A percentile compares a stretch with the other conserved stretches of the same genome.
These are phyloP conservation scores for Sarocladium oryzae DNA, from an alignment of 2,329 filamentous ascomycete genomes.

Conservation along the genomic window DNA sequence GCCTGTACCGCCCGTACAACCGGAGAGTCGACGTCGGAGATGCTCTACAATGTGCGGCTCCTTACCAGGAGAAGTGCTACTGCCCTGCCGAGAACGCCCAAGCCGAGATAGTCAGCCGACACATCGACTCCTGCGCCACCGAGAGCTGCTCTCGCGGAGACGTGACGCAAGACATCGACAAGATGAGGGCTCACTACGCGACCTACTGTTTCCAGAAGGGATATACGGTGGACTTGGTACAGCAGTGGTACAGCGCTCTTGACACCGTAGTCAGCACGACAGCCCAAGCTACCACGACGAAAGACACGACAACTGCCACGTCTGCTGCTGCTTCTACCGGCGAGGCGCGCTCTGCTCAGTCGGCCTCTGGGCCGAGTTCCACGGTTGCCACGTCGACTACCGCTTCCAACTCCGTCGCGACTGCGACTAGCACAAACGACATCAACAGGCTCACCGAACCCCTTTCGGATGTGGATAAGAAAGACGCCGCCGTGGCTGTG, in stretches of 20 bases:
- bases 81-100: background rate
- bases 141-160: slow-evolving; percentile 8
- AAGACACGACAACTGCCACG: no score
- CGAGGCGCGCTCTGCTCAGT: background rate
- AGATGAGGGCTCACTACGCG: slow-evolving; percentile 8
- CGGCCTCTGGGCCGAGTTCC: background rate
- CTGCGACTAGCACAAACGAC: no score
- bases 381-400: background rate
- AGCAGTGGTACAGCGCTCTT: slow-evolving; percentile 8
- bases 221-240: slow-evolving; percentile 1
- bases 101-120: slow-evolving; percentile 5
- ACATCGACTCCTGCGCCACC: slow-evolving; percentile 8
- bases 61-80: slow-evolving; percentile 11
- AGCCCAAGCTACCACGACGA: background rate
- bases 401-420: no score
- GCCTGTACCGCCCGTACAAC: slow-evolving; percentile 7
- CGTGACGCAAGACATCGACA: slow-evolving; percentile 6
- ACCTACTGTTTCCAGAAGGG: slow-evolving; percentile 9
- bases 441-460: no score
- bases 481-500: no score
- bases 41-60: slow-evolving; percentile 8
- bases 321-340: background rate
- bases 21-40: slow-evolving; percentile 6
- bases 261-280: slow-evolving; percentile 1
- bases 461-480: no score